These are phyloP conservation scores for Colletotrichum nymphaeae DNA, from an alignment of 2,329 filamentous ascomycete genomes.

Conservation along the genomic window DNA sequence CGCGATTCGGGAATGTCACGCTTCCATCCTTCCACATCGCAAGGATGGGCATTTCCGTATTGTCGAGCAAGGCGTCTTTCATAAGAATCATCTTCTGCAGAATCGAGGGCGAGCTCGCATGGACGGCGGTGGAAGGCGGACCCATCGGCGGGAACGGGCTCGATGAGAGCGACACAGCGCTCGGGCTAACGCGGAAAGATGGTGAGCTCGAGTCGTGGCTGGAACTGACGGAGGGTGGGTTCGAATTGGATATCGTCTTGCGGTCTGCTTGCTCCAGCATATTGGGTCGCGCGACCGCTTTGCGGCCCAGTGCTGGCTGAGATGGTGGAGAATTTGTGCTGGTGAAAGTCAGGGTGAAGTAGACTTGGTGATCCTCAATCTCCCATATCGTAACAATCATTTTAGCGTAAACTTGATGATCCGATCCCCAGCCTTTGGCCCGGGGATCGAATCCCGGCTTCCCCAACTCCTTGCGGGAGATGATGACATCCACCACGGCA, in stretches of 20 bases:
- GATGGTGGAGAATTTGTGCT: constrained; percentile 59
- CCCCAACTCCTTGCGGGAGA: constrained; percentile 62
- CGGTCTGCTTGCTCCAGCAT: constrained; percentile 59
- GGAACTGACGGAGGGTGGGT: constrained; percentile 59
- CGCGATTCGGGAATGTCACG: constrained; percentile 79
- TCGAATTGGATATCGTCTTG: constrained; percentile 56
- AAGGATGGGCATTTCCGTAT: constrained; percentile 78
- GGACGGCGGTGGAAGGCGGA: constrained; percentile 66
- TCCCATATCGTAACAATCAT: constrained; percentile 84
- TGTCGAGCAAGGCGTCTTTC: constrained; percentile 82
- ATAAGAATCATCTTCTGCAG: constrained; percentile 79
- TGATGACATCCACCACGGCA: constrained; percentile 75
- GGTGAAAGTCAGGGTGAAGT: constrained; percentile 82
- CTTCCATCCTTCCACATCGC: constrained; percentile 86
- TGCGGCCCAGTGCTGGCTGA: constrained; percentile 47
- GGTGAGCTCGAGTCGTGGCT: constrained; percentile 61
- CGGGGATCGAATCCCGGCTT: constrained; percentile 50
- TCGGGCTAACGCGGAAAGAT: constrained; percentile 61
- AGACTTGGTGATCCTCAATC: constrained; percentile 73
- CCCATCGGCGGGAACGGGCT: constrained; percentile 75
- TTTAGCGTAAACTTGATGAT: constrained; percentile 68
- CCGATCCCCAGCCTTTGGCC: constrained; percentile 48
- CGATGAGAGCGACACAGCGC: constrained; percentile 62
- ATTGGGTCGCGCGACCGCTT: constrained; percentile 51
- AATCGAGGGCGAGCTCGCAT: constrained; percentile 71